Conservation (phyloP, 2,329 filamentous ascomycete genomes). For the Exserohilum rostratum region DNA sequence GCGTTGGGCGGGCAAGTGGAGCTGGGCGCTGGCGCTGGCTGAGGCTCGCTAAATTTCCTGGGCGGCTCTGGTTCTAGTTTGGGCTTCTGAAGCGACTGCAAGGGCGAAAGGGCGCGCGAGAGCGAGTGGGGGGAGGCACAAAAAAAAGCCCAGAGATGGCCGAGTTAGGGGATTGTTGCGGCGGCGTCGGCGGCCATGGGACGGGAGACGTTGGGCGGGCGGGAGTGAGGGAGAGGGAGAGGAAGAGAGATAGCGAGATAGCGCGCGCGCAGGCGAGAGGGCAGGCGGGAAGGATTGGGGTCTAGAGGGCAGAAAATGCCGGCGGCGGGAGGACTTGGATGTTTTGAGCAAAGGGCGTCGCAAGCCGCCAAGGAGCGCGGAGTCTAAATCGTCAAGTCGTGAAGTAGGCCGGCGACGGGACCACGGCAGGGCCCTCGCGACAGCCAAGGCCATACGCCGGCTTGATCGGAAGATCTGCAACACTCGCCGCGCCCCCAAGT, state of each 20-base stretch:
- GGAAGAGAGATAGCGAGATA: too few relatives aligned
- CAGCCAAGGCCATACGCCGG: constrained; percentile 3
- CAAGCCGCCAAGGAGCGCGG: constrained; percentile 31
- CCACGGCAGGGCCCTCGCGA: constrained; percentile 9
- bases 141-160: not conserved
- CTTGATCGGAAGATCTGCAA: constrained; percentile 11
- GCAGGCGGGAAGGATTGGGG: too few relatives aligned
- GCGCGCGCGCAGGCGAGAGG: too few relatives aligned
- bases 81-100: constrained; percentile 13
- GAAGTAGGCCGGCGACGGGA: constrained; percentile 23
- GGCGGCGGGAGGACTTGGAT: constrained; percentile 12
- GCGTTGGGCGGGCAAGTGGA: not conserved
- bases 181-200: constrained; percentile 4
- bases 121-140: not conserved
- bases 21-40: not conserved
- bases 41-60: constrained; percentile 8
- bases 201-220: too few relatives aligned
- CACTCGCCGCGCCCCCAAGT: not conserved
- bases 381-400: constrained; percentile 15
- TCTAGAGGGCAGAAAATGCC: not conserved
- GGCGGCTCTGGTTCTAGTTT: not conserved
- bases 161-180: not conserved
- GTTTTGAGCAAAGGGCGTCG: constrained; percentile 19
- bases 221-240: not conserved
- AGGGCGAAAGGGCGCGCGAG: not conserved